A percentile compares a stretch with the other conserved stretches of the same genome.
Evolutionary conservation across 2,329 filamentous ascomycete species (phyloP).

Genomic region (Onygena corvina): DNA sequence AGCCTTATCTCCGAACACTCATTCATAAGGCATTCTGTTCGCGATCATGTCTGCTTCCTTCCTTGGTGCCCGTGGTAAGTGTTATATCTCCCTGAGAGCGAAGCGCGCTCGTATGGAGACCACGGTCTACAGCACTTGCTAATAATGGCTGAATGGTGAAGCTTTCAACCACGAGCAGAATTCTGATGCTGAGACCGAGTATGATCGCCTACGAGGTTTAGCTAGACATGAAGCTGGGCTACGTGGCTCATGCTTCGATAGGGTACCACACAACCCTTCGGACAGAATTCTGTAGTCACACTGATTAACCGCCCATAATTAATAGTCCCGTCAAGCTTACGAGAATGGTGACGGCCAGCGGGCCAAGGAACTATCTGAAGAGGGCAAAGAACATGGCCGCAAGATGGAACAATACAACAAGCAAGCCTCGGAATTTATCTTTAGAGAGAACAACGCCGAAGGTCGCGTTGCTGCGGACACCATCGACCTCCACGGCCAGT

Average conservation of each 20-base stretch:
- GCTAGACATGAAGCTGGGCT: conserved; percentile 71
- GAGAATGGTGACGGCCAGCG: conserved; percentile 63
- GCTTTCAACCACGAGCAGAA: conserved; percentile 64
- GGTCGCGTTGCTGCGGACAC: conserved; percentile 66
- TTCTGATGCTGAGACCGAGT: conserved; percentile 65
- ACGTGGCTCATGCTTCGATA: conserved; percentile 64
- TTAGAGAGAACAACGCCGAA: conserved; percentile 80
- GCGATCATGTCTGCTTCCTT: conserved; percentile 29
- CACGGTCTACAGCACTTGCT: neutral
- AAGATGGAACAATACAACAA: conserved; percentile 82
- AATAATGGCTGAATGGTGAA: conserved; percentile 28
- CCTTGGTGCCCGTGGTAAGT: conserved; percentile 31
- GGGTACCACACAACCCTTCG: conserved; percentile 36
- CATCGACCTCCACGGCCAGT: conserved; percentile 90
- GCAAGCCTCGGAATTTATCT: conserved; percentile 87
- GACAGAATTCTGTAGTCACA: conserved; percentile 8
- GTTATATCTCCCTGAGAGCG: neutral
- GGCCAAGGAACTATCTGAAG: conserved; percentile 73
- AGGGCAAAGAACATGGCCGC: conserved; percentile 72
- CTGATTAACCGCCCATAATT: neutral
- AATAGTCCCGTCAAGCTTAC: conserved; percentile 67
- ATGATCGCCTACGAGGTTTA: conserved; percentile 75
- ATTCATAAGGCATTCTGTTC: neutral
- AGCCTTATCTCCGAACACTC: neutral
- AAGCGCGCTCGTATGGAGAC: neutral